Evolutionary conservation across 2,329 filamentous ascomycete genomes (phyloP), one percentile per base, ranked within the genome.

Genomic region (Eutypa lata): DNA sequence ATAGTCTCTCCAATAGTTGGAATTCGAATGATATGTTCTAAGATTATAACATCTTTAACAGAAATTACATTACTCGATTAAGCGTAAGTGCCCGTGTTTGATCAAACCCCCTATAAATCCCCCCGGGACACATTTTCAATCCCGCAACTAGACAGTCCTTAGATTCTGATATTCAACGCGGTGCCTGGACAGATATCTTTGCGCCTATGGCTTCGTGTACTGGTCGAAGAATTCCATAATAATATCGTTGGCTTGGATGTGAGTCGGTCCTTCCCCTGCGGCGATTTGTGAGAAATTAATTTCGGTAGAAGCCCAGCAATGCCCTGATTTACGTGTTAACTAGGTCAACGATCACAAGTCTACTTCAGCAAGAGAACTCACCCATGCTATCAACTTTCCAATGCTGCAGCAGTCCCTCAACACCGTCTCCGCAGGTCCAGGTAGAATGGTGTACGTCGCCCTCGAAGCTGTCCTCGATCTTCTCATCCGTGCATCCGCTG

Each of bases 271-370:
- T 51, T 75, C 68, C 0, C 66, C 68, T 2, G 70, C 70, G 1
- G 71, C 66, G 16, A 73, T 57, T 58, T 76, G 73, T 7, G 73
- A 74, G 50, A 76, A 69, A 58, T 77, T 78, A 46, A 68, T 67
- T 46, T 73, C 69, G 3, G 71, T 75, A 21, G 74, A 75, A 5
- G 76, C 70, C 76, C 76, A 78, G 50, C 67, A 69, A 54, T 79
- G 76, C 16, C 73, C 67, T 71, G 22, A 14, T 10, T n/a, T 19
- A 10, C 26, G 16, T 14, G 11, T 13, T 45, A 21, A 31, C 10
- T 44, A 49, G 42, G 11, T 13, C 35, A 26, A 1, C 28, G 7
- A 19, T 35, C 26, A 35, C 7, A 10, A n/a, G 19, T 10, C 19
- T 28, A 24, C 18, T 33, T 11, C 42, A 22, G 13, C 44, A 28